Base-by-base conservation (phyloP, 441 rosid species). In the Geranium incanum region DNA sequence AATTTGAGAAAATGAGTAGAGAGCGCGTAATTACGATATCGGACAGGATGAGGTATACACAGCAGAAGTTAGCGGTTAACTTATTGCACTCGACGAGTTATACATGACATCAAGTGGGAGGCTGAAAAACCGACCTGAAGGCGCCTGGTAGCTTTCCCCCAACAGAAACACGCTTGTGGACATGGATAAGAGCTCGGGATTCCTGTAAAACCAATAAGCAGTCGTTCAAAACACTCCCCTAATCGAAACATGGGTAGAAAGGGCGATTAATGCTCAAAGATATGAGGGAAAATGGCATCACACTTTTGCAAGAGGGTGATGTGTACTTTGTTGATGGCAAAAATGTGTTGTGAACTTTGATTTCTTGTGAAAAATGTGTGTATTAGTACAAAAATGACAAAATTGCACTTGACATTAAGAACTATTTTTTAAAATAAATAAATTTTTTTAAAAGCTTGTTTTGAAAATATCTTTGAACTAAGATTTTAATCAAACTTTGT, bases 201-300 rank as follows among this genome's bases (percentile, higher is more conserved):
- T 76, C 85, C 81, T 79, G 80, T 63, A 78, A 74, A 74, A 75
- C 18, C 59, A 68, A 70, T 38, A 33, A 69, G 18, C 5, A 48
- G 66, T 67, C 65, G 60, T 48, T 67, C 62, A 52, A 64, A 55
- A 41, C 12, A n/a, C 6, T 41, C 33, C 43, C 67, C 36, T n/a
- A 55, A 65, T 16, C 6, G 65, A 39, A 70, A 62, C 33, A n/a
- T 7, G 8, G 12, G 50, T 48, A 66, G 18, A 37, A 7, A 1
- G 8, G 41, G 41, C 1, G 33, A 28, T 28, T 28, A 28, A 28
- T 2, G 33, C 33, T 28, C 33, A 28, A 28, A 28, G 1, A 28
- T 28, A 28, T 28, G 33, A 28, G 33, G 3, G 33, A 28, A 28
- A 28, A 28, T 28, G 33, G 33, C 33, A 28, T 28, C 33, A 28